Conservation (phyloP, 805 yeast genomes). For the Wickerhamomyces queroliae region DNA sequence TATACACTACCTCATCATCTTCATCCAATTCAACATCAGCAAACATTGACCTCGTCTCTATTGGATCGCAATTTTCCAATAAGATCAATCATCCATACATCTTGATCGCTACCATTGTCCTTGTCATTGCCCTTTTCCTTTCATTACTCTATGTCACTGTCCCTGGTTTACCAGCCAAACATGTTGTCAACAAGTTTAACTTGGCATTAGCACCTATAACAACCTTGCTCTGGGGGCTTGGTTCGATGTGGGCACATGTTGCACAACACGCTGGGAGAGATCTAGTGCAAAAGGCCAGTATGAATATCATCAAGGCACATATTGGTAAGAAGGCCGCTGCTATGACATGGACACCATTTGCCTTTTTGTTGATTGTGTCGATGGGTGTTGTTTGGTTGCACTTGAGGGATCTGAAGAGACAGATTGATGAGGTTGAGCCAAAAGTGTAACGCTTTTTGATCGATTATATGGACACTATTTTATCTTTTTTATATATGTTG, state of each 20-base stretch:
- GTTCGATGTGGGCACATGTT: slow-evolving; percentile 59
- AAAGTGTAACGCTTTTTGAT: too few species aligned
- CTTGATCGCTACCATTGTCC: slow-evolving; percentile 40
- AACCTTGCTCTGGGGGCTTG: slow-evolving; percentile 54
- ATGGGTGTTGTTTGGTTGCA: slow-evolving; percentile 30
- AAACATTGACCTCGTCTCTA: slow-evolving; percentile 36
- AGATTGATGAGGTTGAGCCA: slow-evolving; percentile 18
- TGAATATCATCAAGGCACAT: slow-evolving; percentile 38
- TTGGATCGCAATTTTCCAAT: slow-evolving; percentile 40
- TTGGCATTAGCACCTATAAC: slow-evolving; percentile 29
- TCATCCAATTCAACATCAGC: slow-evolving; percentile 26
- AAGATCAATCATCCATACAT: slow-evolving; percentile 49
- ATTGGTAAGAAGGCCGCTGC: slow-evolving; percentile 48
- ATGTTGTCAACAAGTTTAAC: slow-evolving; percentile 20
- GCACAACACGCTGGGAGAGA: slow-evolving; percentile 39
- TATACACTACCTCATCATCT: slow-evolving; percentile 25
- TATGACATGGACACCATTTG: slow-evolving; percentile 57
- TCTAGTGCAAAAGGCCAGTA: slow-evolving; percentile 44
- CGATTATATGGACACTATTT: too few species aligned
- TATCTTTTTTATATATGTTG: slow-evolving; percentile 7
- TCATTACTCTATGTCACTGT: slow-evolving; percentile 36
- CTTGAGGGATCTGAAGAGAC: slow-evolving; percentile 26
- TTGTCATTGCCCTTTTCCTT: slow-evolving; percentile 36
- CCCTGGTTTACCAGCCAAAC: slow-evolving; percentile 43
- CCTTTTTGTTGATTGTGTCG: slow-evolving; percentile 37